A percentile compares a stretch with the other conserved stretches of the same genome.
Evolutionary conservation across 768 basidiomycete genomes (phyloP).

Genomic region (Boletus rubroflammeus): DNA sequence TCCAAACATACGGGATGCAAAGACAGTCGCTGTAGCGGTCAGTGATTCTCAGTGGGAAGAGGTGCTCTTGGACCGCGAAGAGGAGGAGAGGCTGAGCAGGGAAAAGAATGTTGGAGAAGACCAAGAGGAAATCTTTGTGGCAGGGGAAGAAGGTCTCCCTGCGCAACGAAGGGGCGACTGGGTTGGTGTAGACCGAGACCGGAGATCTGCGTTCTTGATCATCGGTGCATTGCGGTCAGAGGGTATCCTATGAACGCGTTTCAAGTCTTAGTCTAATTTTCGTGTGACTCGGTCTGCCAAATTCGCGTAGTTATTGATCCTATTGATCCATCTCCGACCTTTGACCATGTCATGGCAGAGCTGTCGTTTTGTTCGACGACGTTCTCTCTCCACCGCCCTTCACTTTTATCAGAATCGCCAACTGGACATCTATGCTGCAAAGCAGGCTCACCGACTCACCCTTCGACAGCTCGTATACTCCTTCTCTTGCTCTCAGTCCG

Average conservation of each 20-base stretch:
- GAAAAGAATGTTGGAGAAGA: conserved; percentile 22
- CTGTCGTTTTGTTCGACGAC: conserved; percentile 12
- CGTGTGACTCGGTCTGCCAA: conserved; percentile 18
- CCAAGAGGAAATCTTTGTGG: conserved; percentile 57
- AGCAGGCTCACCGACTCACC: conserved; percentile 66
- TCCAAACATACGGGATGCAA: conserved; percentile 69
- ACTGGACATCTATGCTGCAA: conserved; percentile 75
- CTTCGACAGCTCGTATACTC: conserved; percentile 70
- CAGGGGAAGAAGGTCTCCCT: conserved; percentile 53
- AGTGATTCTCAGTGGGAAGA: conserved; percentile 80
- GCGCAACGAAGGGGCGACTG: conserved; percentile 60
- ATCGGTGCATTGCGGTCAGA: conserved; percentile 74
- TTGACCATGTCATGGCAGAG: conserved; percentile 27
- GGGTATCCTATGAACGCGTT: conserved; percentile 45
- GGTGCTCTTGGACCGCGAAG: conserved; percentile 71
- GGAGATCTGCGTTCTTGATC: conserved; percentile 74
- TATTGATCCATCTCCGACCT: conserved; percentile 1
- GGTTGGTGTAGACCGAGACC: conserved; percentile 74
- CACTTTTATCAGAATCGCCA: conserved; percentile 84
- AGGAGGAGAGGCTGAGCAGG: conserved; percentile 41
- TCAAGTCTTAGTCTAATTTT: not conserved
- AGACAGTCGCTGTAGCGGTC: conserved; percentile 73
- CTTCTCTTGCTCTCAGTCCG: not conserved
- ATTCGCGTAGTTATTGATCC: not conserved
- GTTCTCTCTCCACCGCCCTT: conserved; percentile 39